Conservation (phyloP, 2,329 filamentous ascomycete genomes). For the Cladophialophora exuberans region DNA sequence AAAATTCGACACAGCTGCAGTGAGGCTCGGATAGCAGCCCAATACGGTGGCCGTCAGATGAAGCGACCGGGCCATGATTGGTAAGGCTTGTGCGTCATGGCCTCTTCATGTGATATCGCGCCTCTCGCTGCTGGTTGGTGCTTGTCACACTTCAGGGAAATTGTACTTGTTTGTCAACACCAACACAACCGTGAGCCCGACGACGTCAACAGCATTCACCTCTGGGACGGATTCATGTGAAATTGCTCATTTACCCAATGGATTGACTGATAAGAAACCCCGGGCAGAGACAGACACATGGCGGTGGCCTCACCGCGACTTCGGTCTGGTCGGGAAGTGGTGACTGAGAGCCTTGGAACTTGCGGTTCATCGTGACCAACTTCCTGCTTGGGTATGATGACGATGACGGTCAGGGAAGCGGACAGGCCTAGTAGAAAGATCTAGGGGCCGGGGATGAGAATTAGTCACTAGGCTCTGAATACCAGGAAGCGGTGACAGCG, state of each 20-base stretch:
- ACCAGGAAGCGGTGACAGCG: background rate
- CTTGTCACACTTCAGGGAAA: slow-evolving; percentile 26
- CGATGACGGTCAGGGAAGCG: background rate
- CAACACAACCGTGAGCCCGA: background rate
- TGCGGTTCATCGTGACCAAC: background rate
- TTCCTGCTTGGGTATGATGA: slow-evolving; percentile 5
- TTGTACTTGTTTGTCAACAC: slow-evolving; percentile 4
- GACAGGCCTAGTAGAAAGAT: too few species aligned
- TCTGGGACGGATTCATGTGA: too few species aligned
- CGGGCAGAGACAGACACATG: background rate
- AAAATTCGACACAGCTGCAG: background rate
- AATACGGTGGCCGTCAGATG: slow-evolving; percentile 7
- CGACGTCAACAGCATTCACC: background rate
- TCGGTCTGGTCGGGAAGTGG: slow-evolving; percentile 1
- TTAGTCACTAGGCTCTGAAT: background rate
- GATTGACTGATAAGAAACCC: too few species aligned
- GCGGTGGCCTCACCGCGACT: slow-evolving; percentile 29
- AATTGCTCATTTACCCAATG: too few species aligned
- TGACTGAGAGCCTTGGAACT: background rate
- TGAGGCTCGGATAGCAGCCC: slow-evolving; percentile 3
- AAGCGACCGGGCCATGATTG: slow-evolving; percentile 12
- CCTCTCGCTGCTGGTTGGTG: slow-evolving; percentile 27
- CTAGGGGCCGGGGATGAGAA: background rate
- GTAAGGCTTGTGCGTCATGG: slow-evolving; percentile 24
- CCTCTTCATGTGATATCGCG: slow-evolving; percentile 24